phyloP scores from a whole-genome alignment of 495 filamentous ascomycete genomes.

The Penicillium goetzii region DNA sequence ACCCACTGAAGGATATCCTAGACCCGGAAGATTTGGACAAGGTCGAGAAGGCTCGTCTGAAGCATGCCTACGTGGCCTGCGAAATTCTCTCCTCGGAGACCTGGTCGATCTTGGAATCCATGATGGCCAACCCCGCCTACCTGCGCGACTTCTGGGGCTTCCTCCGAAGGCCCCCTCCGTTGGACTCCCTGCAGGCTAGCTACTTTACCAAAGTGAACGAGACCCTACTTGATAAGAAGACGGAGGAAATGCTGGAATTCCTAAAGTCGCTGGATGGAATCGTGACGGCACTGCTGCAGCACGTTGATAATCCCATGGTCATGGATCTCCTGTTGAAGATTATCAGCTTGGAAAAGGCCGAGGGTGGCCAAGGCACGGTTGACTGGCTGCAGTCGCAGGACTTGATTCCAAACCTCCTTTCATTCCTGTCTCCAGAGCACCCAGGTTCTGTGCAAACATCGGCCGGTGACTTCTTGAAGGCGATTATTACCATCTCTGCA shows the following conservation, averaged over 20 bases:
- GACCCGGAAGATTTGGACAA: conserved; percentile 68
- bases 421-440: conserved; percentile 82
- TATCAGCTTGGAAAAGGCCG: conserved; percentile 91
- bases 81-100: conserved; percentile 95
- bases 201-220: conserved; percentile 99
- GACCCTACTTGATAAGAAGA: conserved; percentile 93
- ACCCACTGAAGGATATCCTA: conserved; percentile 52
- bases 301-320: conserved; percentile 97
- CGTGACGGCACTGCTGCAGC: conserved; percentile 81
- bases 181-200: conserved; percentile 90
- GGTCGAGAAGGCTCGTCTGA: conserved; percentile 82
- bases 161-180: conserved; percentile 72
- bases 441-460: conserved; percentile 90
- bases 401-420: conserved; percentile 85
- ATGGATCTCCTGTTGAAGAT: conserved; percentile 99
- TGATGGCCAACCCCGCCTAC: conserved; percentile 79
- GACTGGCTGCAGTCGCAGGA: conserved; percentile 95
- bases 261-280: conserved; percentile 81
- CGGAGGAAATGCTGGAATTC: conserved; percentile 90
- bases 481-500: conserved; percentile 97
- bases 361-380: conserved; percentile 89
- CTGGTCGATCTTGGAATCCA: conserved; percentile 91
- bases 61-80: conserved; percentile 88
- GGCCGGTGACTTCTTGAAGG: conserved; percentile 97
- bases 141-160: conserved; percentile 91